These are phyloP conservation scores for Ophiosphaerella korrae DNA, from an alignment of 2,329 filamentous ascomycete species.

Conservation along the genomic window DNA sequence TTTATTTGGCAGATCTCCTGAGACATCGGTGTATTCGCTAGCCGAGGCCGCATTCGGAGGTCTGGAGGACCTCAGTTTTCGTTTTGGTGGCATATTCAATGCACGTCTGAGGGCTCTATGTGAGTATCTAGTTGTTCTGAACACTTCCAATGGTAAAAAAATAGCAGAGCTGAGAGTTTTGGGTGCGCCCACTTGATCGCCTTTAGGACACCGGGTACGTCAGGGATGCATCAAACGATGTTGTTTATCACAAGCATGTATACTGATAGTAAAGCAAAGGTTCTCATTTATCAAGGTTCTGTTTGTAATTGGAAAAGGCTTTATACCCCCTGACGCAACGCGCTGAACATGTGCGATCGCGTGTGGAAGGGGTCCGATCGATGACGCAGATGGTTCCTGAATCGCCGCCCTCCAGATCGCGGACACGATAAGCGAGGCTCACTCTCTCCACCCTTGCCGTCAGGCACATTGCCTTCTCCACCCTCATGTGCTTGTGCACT, in stretches of 20 bases:
- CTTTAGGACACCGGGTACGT: no score
- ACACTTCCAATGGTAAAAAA: no score
- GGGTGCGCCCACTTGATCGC: no score
- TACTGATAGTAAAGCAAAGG: no score
- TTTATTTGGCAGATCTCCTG: slow-evolving; percentile 44
- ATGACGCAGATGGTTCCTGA: slow-evolving; percentile 36
- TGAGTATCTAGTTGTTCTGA: background rate
- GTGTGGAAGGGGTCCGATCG: slow-evolving; percentile 27
- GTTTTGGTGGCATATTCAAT: slow-evolving; percentile 25
- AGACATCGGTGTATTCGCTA: slow-evolving; percentile 40
- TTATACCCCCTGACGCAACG: slow-evolving; percentile 7
- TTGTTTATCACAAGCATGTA: no score
- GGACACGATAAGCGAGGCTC: slow-evolving; percentile 25
- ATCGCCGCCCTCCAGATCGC: slow-evolving; percentile 29
- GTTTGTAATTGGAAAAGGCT: background rate
- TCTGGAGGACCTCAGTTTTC: slow-evolving; percentile 27
- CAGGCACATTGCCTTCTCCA: background rate
- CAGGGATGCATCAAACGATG: no score
- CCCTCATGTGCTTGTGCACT: background rate
- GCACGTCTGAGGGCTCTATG: background rate
- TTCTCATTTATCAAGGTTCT: background rate
- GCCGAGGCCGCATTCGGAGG: slow-evolving; percentile 38
- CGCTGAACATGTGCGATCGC: slow-evolving; percentile 14
- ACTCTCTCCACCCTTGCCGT: slow-evolving; percentile 4
- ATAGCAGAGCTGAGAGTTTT: background rate